Evolutionary conservation across 2,329 filamentous ascomycete species (phyloP), one percentile per base, ranked within the genome.

Genomic region (Didymella arachidicola): DNA sequence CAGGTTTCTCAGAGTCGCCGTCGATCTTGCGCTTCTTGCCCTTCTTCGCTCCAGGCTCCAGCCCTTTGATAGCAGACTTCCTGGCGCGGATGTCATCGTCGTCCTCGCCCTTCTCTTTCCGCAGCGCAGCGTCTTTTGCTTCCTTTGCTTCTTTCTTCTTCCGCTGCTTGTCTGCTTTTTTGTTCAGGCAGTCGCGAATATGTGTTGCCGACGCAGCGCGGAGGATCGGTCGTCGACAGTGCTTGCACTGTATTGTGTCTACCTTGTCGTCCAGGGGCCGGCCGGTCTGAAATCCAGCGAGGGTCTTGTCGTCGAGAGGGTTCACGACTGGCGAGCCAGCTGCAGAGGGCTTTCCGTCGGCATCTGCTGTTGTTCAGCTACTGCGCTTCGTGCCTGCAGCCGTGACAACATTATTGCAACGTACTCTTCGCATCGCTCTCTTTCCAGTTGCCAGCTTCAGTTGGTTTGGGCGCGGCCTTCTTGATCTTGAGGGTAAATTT

Each of bases 201-300:
- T 99, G 94, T 18, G 86, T 86, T 58, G 89, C 89, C 2, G 91
- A 90, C 0, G 87, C 88, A 30, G 87, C 87, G 69, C 89, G 90
- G 14, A 95, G 82, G 12, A 97, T 86, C 50, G 90, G 90, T 70
- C 96, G 93, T 79, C 95, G 97, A 80, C 94, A 99, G 75, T 96
- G 92, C 75, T 95, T 97, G 84, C 94, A 99, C 66, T 81, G 78
- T 49, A 95, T 88, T 10, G 92, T 84, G 63, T 96, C 92, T 11
- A 90, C 86, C 56, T 83, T 83, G 71, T 97, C 93, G 68, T 93
- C 89, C 66, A 96, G 84, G 0, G 93, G 92, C 57, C 89, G 87
- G 61, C 92, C 92, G 45, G 89, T 93, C 4, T 87, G 83, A 76
- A 97, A 97, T 4, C 90, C 90, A 60, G 92, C 87, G 67, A 90